phyloP scores from a whole-genome alignment of 2,329 filamentous ascomycete species.

The Fusarium sp. region DNA sequence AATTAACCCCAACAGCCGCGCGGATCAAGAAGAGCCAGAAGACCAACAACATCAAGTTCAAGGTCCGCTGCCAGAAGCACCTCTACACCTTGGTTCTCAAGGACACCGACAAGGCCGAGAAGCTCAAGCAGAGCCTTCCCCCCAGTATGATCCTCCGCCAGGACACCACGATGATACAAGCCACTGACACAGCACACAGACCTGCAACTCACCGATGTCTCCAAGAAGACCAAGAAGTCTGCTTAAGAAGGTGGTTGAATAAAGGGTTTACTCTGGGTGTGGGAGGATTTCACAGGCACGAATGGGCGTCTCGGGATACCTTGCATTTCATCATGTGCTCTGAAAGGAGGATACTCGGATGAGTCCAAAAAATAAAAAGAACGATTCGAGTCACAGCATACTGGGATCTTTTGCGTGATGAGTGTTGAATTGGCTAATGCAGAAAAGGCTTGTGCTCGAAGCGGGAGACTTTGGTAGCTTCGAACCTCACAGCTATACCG shows the following conservation, averaged over 20 bases:
- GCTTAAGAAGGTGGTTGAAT: conserved; percentile 39
- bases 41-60: conserved; percentile 98
- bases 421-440: conserved; percentile 23
- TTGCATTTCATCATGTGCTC: conserved; percentile 60
- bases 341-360: conserved; percentile 51
- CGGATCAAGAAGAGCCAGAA: conserved; percentile 97
- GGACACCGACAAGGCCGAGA: conserved; percentile 99
- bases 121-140: conserved; percentile 98
- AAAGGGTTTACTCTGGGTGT: conserved; percentile 42
- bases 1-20: conserved; percentile 66
- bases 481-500: conserved; percentile 33
- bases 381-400: conserved; percentile 47
- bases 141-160: conserved; percentile 75
- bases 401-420: conserved; percentile 12
- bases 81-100: conserved; percentile 99
- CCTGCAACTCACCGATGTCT: conserved; percentile 63
- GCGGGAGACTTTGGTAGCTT: conserved; percentile 32
- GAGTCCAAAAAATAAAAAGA: conserved; percentile 49
- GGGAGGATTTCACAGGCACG: conserved; percentile 52
- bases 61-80: conserved; percentile 97
- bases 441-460: conserved; percentile 41
- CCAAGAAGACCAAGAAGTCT: conserved; percentile 60
- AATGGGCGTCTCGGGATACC: conserved; percentile 66
- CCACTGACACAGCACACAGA: conserved; percentile 48
- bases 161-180: neutral